Base-by-base conservation (phyloP, 768 basidiomycete species). In the Kwoniella dendrophila region DNA sequence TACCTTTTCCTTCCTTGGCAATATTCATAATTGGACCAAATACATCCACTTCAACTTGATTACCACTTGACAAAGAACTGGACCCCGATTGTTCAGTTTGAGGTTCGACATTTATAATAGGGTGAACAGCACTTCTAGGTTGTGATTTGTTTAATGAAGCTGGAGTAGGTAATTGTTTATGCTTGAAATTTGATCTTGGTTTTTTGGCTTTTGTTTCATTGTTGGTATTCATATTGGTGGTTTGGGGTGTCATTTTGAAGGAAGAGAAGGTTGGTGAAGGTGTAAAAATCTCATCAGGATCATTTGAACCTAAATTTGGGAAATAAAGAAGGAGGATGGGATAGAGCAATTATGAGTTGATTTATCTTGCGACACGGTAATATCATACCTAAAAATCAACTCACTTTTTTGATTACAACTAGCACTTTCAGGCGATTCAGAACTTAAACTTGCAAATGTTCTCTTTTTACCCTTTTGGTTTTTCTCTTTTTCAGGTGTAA, bases 251-350 rank as follows among this genome's bases (percentile, higher is more conserved):
- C 30, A 51, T 33, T 1, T 22, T 14, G 2, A 32, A 0, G 22
- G 32, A 16, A 16, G 49, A 32, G 10, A 51, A 51, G 16, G 49
- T 33, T 10, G 49, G 49, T 11, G 49, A 51, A n/a, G 49, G 49
- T 10, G 49, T 51, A 33, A 33, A 51, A 11, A 51, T 20, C 18
- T 33, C 32, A 33, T 33, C 14, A 6, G 20, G 49, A 24, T 33
- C 32, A 51, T 11, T 22, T 3, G 24, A 32, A 6, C 22, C 49
- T 48, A n/a, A n/a, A n/a, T n/a, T n/a, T n/a, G n/a, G n/a, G n/a
- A n/a, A n/a, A n/a, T n/a, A n/a, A n/a, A n/a, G n/a, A n/a, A n/a
- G n/a, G n/a, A n/a, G n/a, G n/a, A n/a, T n/a, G n/a, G n/a, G n/a
- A n/a, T n/a, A n/a, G n/a, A n/a, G n/a, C n/a, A n/a, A n/a, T n/a